Base-by-base conservation (phyloP, 1,284 basidiomycete genomes). In the Cutaneotrichosporon cyanovorans region DNA sequence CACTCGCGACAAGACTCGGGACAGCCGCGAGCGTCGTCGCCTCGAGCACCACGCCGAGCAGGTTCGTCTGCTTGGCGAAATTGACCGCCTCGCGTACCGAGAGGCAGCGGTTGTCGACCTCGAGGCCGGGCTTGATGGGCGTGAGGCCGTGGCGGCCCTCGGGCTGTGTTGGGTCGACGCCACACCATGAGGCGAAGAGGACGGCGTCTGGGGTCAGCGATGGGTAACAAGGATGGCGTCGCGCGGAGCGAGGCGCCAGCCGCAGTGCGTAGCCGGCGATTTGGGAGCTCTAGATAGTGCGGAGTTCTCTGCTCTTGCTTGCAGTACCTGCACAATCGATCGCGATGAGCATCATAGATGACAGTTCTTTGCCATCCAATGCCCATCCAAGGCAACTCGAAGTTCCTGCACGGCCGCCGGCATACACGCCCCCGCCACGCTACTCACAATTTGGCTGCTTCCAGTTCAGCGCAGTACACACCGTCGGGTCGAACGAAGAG, bases 381-480 rank as follows among this genome's bases (percentile, higher is more conserved):
- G n/a, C n/a, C n/a, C n/a, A n/a, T 6, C 6, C 28, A 30, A n/a
- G 40, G 10, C 11, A 16, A 31, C 3, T 28, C 11, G 38, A n/a
- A 20, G 8, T n/a, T n/a, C n/a, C n/a, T n/a, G n/a, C n/a, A n/a
- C n/a, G n/a, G n/a, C n/a, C n/a, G n/a, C n/a, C n/a, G n/a, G n/a
- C n/a, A n/a, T n/a, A n/a, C n/a, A n/a, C n/a, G n/a, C n/a, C n/a
- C n/a, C n/a, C n/a, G n/a, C n/a, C n/a, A n/a, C n/a, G n/a, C n/a
- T 14, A 85, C 89, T 62, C 50, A 67, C 68, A 96, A 69, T 98
- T 98, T 15, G 95, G 95, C 72, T 99, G 95, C 73, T 99, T 99
- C 92, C 95, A 97, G 69, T 98, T 97, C 46, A 98, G 46, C 40
- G 68, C 71, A 23, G 63, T 63, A 45, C 89, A 92, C 3, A 89